Percentiles rank a stretch among this genome's conserved stretches.
Evolutionary conservation across 352 stramenopile species (phyloP).

Genomic region (Phytophthora podocarpi): DNA sequence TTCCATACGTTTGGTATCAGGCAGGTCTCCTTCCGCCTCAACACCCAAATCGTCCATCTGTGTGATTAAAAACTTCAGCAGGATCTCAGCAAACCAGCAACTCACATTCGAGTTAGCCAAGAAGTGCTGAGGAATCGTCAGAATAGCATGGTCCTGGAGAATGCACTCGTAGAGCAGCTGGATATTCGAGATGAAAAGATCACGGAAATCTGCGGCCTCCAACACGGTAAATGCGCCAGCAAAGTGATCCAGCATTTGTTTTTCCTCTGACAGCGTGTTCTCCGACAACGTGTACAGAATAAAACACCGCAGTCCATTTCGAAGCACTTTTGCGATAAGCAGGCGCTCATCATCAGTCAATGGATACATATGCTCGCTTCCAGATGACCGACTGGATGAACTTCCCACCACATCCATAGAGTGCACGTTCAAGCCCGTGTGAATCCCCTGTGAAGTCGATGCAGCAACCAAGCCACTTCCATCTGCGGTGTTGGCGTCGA

Average conservation of each 20-base stretch:
- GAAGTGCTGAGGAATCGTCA: conserved; percentile 95
- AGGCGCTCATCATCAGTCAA: conserved; percentile 94
- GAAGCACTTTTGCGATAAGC: conserved; percentile 94
- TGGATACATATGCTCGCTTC: conserved; percentile 63
- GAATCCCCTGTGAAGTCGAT: conserved; percentile 26
- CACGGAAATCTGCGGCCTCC: conserved; percentile 94
- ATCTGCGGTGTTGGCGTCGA: conserved; percentile 61
- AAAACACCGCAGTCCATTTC: conserved; percentile 93
- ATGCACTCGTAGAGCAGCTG: conserved; percentile 93
- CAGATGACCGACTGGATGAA: conserved; percentile 24
- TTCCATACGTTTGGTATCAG: conserved; percentile 74
- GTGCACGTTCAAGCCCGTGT: conserved; percentile 19
- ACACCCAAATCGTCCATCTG: conserved; percentile 93
- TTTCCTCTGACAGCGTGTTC: conserved; percentile 88
- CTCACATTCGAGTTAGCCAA: conserved; percentile 93
- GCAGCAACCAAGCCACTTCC: conserved; percentile 26
- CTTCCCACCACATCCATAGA: conserved; percentile 23
- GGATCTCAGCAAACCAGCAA: conserved; percentile 94
- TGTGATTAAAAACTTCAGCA: conserved; percentile 95
- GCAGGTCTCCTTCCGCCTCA: conserved; percentile 73
- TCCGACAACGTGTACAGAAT: conserved; percentile 92
- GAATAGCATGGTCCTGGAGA: conserved; percentile 92
- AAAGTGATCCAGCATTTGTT: conserved; percentile 98
- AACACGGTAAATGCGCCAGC: conserved; percentile 96
- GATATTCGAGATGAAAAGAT: conserved; percentile 91